These are phyloP conservation scores for Hypoxylon lenormandii DNA, from an alignment of 495 filamentous ascomycete species.

Conservation along the genomic window DNA sequence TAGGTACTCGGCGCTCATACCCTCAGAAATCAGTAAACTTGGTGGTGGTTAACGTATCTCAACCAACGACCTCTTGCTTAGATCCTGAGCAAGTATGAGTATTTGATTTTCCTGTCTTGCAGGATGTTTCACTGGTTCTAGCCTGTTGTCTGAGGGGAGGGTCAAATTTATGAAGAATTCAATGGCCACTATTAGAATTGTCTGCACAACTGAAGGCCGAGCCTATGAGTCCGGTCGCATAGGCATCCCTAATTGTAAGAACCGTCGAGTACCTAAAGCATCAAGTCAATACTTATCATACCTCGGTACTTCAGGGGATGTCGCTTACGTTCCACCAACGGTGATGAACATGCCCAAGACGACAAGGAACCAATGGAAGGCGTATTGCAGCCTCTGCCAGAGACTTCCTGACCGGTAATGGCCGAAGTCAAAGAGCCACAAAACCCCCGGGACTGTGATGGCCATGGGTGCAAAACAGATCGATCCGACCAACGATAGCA, in stretches of 20 bases:
- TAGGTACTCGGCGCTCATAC: too few species aligned
- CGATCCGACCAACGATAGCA: constrained; percentile 49
- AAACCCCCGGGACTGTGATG: constrained; percentile 36
- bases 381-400: constrained; percentile 21
- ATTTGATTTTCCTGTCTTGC: too few species aligned
- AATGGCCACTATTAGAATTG: constrained; percentile 44
- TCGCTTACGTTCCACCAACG: constrained; percentile 52
- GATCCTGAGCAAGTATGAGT: too few species aligned
- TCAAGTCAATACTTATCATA: background rate
- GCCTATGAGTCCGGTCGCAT: constrained; percentile 53
- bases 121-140: too few species aligned
- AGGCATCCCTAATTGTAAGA: constrained; percentile 56
- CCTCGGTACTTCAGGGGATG: background rate
- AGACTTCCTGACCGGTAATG: constrained; percentile 24
- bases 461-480: constrained; percentile 50
- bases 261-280: constrained; percentile 51
- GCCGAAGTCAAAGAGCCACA: constrained; percentile 31
- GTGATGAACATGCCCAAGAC: constrained; percentile 56
- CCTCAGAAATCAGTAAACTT: too few species aligned
- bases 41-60: too few species aligned
- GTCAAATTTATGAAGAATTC: background rate
- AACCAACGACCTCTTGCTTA: too few species aligned
- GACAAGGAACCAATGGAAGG: constrained; percentile 50
- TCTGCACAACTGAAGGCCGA: constrained; percentile 59
- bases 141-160: too few species aligned